Base-by-base conservation (phyloP, 2,329 filamentous ascomycete genomes). In the Cladosporium colombiae region DNA sequence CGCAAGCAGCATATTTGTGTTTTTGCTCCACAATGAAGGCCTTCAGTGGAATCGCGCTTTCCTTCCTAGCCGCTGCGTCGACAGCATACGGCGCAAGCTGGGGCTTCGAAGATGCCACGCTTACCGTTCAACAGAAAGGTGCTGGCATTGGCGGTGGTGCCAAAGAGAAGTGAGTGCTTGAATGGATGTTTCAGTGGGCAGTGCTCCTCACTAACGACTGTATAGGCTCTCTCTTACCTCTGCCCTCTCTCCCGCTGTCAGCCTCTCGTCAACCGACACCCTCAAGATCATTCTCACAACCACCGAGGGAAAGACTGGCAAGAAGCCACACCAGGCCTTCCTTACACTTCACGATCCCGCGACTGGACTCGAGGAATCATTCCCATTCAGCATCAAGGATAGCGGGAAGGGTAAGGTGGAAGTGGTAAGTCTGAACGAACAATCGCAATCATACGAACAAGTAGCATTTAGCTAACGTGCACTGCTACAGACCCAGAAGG, bases 261-360 rank as follows among this genome's bases (percentile, higher is more conserved):
- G 83, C 13, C 82, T 98, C 68, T 86, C 88, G 68, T 79, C 84
- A 63, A 78, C 86, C 63, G 93, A 96, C 75, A 88, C 88, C 50
- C 83, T 98, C 75, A 97, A 95, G 82, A 81, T 99, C 70, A 80
- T 88, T 70, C 81, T 99, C 73, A 96, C 92, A 37, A 86, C 92
- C 10, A 90, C 90, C 76, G 92, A 97, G 74, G 89, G 86, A 75
- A 88, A 88, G 79, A 89, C 88, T 72, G 85, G 87, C 56, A 94
- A 93, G 84, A 88, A 91, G 70, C 92, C 95, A 72, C 95, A 99
- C 80, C 95, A 99, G 80, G 93, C 93, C 6, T 97, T 97, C 82
- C 84, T 99, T 63, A 84, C 95, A 18, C 80, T 99, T 66, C 89
- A 87, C 72, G 93, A 98, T 72, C 81, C 85, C 13, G 81, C 84